phyloP scores from a whole-genome alignment of 768 basidiomycete species.

The Ramaria rubella region DNA sequence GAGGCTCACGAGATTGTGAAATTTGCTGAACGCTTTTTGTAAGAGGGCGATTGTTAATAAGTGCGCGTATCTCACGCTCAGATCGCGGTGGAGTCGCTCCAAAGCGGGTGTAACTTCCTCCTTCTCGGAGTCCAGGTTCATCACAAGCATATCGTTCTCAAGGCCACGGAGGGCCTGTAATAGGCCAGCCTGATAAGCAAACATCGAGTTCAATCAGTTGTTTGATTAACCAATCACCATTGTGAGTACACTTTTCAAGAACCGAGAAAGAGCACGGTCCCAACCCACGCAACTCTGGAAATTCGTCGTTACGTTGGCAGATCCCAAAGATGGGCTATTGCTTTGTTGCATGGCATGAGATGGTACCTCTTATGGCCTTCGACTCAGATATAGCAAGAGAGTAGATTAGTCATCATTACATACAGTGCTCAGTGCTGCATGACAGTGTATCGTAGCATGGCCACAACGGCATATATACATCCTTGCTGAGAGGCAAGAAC shows the following conservation, averaged over 20 bases:
- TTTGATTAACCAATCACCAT: background rate
- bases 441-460: too few relatives aligned
- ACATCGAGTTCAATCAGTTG: background rate
- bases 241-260: slow-evolving; percentile 8
- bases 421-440: too few relatives aligned
- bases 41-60: too few relatives aligned
- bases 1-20: background rate
- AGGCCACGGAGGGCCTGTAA: slow-evolving; percentile 56
- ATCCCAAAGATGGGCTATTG: too few relatives aligned
- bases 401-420: too few relatives aligned
- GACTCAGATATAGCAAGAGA: too few relatives aligned
- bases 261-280: background rate
- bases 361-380: too few relatives aligned
- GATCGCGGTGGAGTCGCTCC: slow-evolving; percentile 40
- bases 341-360: too few relatives aligned
- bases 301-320: slow-evolving; percentile 23
- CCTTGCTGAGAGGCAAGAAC: too few relatives aligned
- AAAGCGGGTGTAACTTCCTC: slow-evolving; percentile 51
- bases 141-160: slow-evolving; percentile 61
- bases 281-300: slow-evolving; percentile 10
- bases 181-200: slow-evolving; percentile 37
- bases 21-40: too few relatives aligned
- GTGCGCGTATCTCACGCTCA: too few relatives aligned
- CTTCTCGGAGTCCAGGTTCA: slow-evolving; percentile 61
- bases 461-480: too few relatives aligned